A percentile compares a stretch with the other conserved stretches of the same genome.
Conservation (phyloP, 371 early-diverging fungal genomes). For the Entomophthora muscae region DNA sequence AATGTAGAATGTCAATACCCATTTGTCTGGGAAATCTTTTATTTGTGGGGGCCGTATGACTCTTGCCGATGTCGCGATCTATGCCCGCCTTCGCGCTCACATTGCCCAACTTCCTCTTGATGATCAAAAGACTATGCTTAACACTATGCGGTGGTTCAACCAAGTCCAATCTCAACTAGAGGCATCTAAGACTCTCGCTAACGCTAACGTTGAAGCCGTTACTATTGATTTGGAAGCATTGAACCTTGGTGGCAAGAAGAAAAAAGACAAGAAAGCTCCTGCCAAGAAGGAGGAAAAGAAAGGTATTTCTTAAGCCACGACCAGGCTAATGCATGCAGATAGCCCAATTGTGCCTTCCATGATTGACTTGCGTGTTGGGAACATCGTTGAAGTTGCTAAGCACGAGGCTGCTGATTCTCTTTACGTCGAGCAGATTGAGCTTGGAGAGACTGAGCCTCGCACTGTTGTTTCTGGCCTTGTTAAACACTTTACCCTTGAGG, state of each 20-base stretch:
- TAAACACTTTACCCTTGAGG: conserved; percentile 69
- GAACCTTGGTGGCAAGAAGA: conserved; percentile 22
- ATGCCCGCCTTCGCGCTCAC: conserved; percentile 38
- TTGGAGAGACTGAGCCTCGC: conserved; percentile 72
- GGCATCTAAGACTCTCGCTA: conserved; percentile 5
- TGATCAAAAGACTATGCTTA: conserved; percentile 1
- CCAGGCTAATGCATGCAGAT: conserved; percentile 11
- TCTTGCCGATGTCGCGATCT: conserved; percentile 50
- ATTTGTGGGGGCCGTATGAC: conserved; percentile 41
- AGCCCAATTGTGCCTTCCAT: conserved; percentile 43
- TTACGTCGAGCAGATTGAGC: conserved; percentile 87
- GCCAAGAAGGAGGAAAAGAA: conserved; percentile 21
- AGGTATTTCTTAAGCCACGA: conserved; percentile 7
- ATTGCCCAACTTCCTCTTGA: conserved; percentile 20
- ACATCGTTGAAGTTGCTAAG: conserved; percentile 58
- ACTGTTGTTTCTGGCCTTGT: conserved; percentile 87
- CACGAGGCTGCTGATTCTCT: conserved; percentile 88
- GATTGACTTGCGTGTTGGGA: conserved; percentile 86
- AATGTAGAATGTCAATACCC: conserved; percentile 39
- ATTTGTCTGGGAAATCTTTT: conserved; percentile 29
- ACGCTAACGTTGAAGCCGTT: not conserved
- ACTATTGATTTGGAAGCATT: conserved; percentile 17
- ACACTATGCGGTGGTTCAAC: conserved; percentile 13
- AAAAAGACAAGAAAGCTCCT: conserved; percentile 31
- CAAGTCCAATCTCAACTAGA: conserved; percentile 21